A percentile compares a stretch with the other conserved stretches of the same genome.
phyloP scores from a whole-genome alignment of 2,329 filamentous ascomycete species.

The Fusarium heterosporum region DNA sequence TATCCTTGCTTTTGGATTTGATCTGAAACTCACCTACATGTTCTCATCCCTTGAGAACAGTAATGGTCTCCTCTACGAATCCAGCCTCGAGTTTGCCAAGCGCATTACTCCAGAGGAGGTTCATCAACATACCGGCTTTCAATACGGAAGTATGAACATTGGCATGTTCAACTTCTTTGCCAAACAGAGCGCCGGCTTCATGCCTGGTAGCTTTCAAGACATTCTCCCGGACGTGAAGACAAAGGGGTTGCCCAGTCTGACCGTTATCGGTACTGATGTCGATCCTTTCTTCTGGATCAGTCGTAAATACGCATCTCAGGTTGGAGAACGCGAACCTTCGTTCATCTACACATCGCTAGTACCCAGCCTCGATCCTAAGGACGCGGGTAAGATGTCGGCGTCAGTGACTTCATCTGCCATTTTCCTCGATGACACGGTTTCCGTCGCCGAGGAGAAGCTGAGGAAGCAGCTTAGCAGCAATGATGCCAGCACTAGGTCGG shows the following conservation, averaged over 20 bases:
- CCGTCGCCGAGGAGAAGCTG: constrained; percentile 3
- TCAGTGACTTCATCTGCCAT: constrained; percentile 7
- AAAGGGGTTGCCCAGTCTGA: constrained; percentile 8
- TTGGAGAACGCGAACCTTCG: constrained; percentile 1
- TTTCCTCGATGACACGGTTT: not conserved
- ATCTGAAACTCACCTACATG: constrained; percentile 5
- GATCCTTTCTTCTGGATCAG: constrained; percentile 17
- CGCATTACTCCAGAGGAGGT: constrained; percentile 15
- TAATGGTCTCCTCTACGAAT: constrained; percentile 2
- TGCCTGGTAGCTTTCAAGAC: constrained; percentile 9
- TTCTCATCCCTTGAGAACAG: constrained; percentile 8
- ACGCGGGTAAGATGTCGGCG: constrained; percentile 1
- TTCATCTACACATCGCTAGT: constrained; percentile 14
- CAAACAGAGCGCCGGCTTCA: constrained; percentile 9
- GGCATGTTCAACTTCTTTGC: constrained; percentile 14
- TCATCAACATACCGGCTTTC: constrained; percentile 8
- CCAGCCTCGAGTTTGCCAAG: constrained; percentile 8
- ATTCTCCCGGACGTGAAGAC: constrained; percentile 5
- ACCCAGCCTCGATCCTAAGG: not conserved
- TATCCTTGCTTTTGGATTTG: constrained; percentile 11
- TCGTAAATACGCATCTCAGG: constrained; percentile 11
- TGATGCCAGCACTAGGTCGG: not conserved
- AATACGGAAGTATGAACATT: constrained; percentile 11
- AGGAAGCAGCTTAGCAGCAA: constrained; percentile 3
- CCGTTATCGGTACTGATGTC: constrained; percentile 6